Evolutionary conservation across 2,329 filamentous ascomycete genomes (phyloP), one percentile per base, ranked within the genome.

Genomic region (Onygenales sp.): DNA sequence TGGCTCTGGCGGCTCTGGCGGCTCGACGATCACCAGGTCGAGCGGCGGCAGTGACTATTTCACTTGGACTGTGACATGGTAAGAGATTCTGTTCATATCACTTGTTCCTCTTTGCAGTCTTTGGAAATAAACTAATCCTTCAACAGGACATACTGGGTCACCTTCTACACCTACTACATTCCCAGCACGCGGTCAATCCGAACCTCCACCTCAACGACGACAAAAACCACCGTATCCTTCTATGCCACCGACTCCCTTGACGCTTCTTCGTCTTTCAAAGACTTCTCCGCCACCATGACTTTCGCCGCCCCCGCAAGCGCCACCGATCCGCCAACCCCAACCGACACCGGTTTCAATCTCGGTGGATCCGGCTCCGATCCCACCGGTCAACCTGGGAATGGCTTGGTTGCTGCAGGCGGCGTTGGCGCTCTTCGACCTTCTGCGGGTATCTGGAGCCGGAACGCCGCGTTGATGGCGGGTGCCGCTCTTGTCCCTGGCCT

Each of bases 51-150:
- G 34, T 21, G 34, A 21, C 10, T 49, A 49, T 31, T 49, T 39
- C 34, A 49, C 46, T 3, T 49, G 46, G 46, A 49, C 46, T 7
- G 17, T 49, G 31, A 49, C 46, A 32, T 49, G 46, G 46, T 49
- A 49, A 39, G 17, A 5, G 21, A 5, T 27, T 31, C 6, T 14
- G 13, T 21, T 48, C 10, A 3, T 7, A 37, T 5, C 31, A 21
- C 17, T 32, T 4, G 9, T 5, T 11, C 17, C 14, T 13, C 6
- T 11, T 31, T 10, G n/a, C 31, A 4, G 33, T 45, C 11, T 8
- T 13, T 33, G 43, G 13, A 11, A 5, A 37, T 9, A 40, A n/a
- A 4, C 9, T 36, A 39, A 49, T 39, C 34, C 21, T 21, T 21
- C 7, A 27, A 3, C 46, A 49, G 46, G 46, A 49, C 34, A 14